Evolutionary conservation across 1,139 yeast genomes (phyloP).

Genomic region (Geotrichum australiense): DNA sequence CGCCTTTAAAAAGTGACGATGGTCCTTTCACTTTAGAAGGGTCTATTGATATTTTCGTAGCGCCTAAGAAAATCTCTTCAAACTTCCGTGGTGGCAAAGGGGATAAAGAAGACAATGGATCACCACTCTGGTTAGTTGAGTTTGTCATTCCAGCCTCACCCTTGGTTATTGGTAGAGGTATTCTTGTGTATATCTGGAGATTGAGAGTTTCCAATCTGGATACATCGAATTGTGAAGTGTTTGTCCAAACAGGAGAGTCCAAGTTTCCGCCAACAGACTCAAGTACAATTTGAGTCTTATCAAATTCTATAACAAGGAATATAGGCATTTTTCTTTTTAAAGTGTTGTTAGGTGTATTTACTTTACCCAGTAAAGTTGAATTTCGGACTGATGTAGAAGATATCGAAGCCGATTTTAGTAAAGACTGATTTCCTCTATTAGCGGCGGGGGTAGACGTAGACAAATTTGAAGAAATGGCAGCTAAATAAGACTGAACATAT

Average conservation of each 20-base stretch:
- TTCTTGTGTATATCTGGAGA: slow-evolving; percentile 69
- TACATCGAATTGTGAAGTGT: slow-evolving; percentile 86
- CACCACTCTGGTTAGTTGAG: neutral
- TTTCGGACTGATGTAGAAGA: neutral
- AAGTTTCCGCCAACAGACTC: slow-evolving; percentile 73
- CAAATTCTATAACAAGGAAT: slow-evolving; percentile 40
- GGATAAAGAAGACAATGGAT: neutral
- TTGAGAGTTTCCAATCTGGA: slow-evolving; percentile 55
- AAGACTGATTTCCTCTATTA: neutral
- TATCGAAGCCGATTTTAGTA: neutral
- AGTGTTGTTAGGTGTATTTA: neutral
- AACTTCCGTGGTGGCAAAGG: slow-evolving; percentile 10
- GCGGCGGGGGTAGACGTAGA: slow-evolving; percentile 8
- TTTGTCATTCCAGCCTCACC: neutral
- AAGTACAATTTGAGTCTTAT: slow-evolving; percentile 65
- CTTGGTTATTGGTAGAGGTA: slow-evolving; percentile 36
- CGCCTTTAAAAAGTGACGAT: slow-evolving; percentile 13
- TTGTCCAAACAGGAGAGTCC: slow-evolving; percentile 66
- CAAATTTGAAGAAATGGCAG: slow-evolving; percentile 11
- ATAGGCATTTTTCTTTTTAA: slow-evolving; percentile 29
- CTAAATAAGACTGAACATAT: slow-evolving; percentile 19
- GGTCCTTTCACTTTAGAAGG: slow-evolving; percentile 12
- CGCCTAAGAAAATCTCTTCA: slow-evolving; percentile 36
- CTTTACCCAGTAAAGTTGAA: slow-evolving; percentile 4
- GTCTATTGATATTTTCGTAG: slow-evolving; percentile 27